A percentile compares a stretch with the other conserved stretches of the same genome.
Conservation (phyloP, 495 filamentous ascomycete genomes). For the Aspergillus ostianus region DNA sequence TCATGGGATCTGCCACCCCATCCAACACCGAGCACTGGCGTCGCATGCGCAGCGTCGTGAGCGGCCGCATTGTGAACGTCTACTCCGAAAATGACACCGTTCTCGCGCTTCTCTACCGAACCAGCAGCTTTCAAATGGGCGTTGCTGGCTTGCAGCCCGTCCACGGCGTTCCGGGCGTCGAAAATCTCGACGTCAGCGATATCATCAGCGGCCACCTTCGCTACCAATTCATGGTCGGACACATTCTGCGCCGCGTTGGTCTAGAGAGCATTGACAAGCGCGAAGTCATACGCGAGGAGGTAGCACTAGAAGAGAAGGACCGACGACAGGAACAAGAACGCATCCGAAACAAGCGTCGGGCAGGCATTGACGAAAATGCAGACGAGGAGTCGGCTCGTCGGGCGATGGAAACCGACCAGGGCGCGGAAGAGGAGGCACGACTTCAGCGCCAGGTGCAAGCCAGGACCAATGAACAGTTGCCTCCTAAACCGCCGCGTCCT, state of each 20-base stretch:
- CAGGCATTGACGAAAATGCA: constrained; percentile 39
- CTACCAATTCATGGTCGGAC: constrained; percentile 67
- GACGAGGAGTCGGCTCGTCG: constrained; percentile 34
- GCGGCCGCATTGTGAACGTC: constrained; percentile 72
- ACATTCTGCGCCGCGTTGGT: constrained; percentile 65
- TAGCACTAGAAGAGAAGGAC: constrained; percentile 56
- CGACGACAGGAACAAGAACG: constrained; percentile 49
- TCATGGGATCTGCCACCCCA: constrained; percentile 82
- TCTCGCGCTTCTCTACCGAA: constrained; percentile 74
- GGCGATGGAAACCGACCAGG: constrained; percentile 32
- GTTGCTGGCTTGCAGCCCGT: constrained; percentile 73
- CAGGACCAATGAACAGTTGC: constrained; percentile 49
- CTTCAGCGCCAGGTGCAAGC: constrained; percentile 44
- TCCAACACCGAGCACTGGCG: constrained; percentile 64
- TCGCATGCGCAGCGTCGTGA: constrained; percentile 67
- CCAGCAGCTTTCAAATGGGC: constrained; percentile 71
- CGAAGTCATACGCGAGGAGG: constrained; percentile 59
- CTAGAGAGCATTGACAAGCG: constrained; percentile 59
- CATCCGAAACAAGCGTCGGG: constrained; percentile 46
- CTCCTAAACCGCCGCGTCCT: not conserved
- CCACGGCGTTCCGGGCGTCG: constrained; percentile 62
- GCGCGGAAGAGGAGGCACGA: constrained; percentile 32
- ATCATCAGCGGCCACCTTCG: constrained; percentile 69
- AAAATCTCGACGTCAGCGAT: constrained; percentile 74
- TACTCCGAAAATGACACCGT: constrained; percentile 76